phyloP scores from a whole-genome alignment of 2,329 filamentous ascomycete genomes.

The Talaromyces islandicus region DNA sequence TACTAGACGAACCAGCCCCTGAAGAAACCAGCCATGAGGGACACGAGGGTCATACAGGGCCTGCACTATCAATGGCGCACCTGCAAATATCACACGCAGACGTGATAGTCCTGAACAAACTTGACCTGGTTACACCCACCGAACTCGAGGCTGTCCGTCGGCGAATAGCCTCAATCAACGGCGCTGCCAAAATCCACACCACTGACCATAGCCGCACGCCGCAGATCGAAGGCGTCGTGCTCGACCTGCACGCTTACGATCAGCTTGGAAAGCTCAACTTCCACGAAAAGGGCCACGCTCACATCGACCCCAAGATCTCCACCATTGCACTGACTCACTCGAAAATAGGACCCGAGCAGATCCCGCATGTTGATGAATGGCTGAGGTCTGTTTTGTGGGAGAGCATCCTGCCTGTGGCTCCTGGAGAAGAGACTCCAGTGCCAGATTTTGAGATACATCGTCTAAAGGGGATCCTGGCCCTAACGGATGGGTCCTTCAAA shows the following conservation, averaged over 20 bases:
- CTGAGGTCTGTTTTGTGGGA: conserved; percentile 83
- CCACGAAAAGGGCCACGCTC: conserved; percentile 72
- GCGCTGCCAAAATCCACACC: conserved; percentile 73
- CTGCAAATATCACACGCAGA: conserved; percentile 96
- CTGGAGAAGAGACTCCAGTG: conserved; percentile 15
- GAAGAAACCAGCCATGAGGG: conserved; percentile 27
- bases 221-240: conserved; percentile 72
- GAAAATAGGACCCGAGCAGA: conserved; percentile 49
- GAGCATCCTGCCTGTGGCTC: conserved; percentile 18
- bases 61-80: conserved; percentile 83
- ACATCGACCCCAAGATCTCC: conserved; percentile 83
- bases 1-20: conserved; percentile 62
- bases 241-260: conserved; percentile 92
- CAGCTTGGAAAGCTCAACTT: conserved; percentile 68
- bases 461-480: conserved; percentile 70
- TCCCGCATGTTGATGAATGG: conserved; percentile 70
- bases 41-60: conserved; percentile 45
- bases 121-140: conserved; percentile 67
- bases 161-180: conserved; percentile 80
- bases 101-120: conserved; percentile 90
- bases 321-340: conserved; percentile 70
- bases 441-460: conserved; percentile 73
- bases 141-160: conserved; percentile 65
- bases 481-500: conserved; percentile 60
- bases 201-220: conserved; percentile 77